A percentile compares a stretch with the other conserved stretches of the same genome.
These are phyloP conservation scores for Calocybe indica DNA, from an alignment of 768 basidiomycete species.

Conservation along the genomic window DNA sequence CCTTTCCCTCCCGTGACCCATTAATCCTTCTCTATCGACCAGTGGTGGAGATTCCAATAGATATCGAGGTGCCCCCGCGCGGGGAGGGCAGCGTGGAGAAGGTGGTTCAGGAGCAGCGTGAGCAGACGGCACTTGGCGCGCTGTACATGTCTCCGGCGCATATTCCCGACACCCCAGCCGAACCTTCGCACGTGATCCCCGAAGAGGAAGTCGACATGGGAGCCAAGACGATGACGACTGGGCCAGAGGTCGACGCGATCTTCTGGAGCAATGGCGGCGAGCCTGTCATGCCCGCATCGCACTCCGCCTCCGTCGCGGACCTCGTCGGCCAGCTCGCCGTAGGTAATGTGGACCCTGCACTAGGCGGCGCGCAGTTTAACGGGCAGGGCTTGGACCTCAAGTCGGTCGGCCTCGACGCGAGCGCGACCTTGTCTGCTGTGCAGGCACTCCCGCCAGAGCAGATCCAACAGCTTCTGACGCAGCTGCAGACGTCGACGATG, in stretches of 20 bases:
- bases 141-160: constrained; percentile 65
- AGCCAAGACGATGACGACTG: constrained; percentile 61
- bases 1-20: constrained; percentile 5
- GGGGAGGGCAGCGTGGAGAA: constrained; percentile 71
- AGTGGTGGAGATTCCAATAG: constrained; percentile 63
- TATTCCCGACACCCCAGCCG: constrained; percentile 75
- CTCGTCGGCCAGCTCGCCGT: constrained; percentile 59
- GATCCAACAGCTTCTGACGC: constrained; percentile 54
- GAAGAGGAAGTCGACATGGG: constrained; percentile 69
- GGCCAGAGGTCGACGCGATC: constrained; percentile 57
- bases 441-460: constrained; percentile 50
- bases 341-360: constrained; percentile 31
- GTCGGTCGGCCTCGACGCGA: constrained; percentile 39
- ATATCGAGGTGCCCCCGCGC: constrained; percentile 46
- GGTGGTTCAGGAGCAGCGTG: constrained; percentile 66
- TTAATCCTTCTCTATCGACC: constrained; percentile 7
- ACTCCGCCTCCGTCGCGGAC: constrained; percentile 55
- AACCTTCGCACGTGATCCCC: constrained; percentile 50
- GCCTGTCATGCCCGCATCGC: constrained; percentile 21
- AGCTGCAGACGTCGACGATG: constrained; percentile 21
- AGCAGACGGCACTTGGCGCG: constrained; percentile 70
- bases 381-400: constrained; percentile 27
- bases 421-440: constrained; percentile 36
- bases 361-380: constrained; percentile 26
- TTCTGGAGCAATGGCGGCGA: constrained; percentile 49